Conservation (phyloP, 768 basidiomycete species). For the Tylopilus subfusipes region DNA sequence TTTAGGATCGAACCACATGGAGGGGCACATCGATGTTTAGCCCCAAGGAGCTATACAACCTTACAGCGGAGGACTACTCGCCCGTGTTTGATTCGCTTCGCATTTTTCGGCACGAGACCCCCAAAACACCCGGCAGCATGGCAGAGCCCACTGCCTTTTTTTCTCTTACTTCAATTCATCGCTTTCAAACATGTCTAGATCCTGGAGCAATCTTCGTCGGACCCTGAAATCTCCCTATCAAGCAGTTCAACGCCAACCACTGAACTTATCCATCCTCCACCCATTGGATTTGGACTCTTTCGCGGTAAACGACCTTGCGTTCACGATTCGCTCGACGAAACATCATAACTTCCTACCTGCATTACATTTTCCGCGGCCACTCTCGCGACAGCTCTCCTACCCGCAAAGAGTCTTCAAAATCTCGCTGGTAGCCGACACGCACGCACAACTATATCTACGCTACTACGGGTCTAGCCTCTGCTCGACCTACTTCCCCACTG, state of each 20-base stretch:
- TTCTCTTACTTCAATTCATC: no score
- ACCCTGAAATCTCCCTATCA: constrained; percentile 25
- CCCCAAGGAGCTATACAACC: no score
- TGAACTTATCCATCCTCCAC: constrained; percentile 8
- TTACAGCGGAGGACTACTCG: no score
- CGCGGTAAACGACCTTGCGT: constrained; percentile 14
- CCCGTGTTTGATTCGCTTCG: constrained; percentile 8
- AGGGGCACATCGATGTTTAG: no score
- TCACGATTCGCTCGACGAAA: constrained; percentile 17
- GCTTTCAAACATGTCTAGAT: constrained; percentile 23
- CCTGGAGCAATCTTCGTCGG: constrained; percentile 11
- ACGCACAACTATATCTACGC: constrained; percentile 42
- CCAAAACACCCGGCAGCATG: constrained; percentile 13
- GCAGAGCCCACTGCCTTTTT: constrained; percentile 18
- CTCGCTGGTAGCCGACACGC: constrained; percentile 38
- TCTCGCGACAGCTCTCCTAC: no score
- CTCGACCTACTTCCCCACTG: constrained; percentile 35
- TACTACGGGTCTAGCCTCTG: constrained; percentile 24
- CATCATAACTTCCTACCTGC: constrained; percentile 49
- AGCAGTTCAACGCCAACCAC: constrained; percentile 3
- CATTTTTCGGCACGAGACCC: constrained; percentile 21
- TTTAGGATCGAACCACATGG: no score
- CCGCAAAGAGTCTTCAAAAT: constrained; percentile 34
- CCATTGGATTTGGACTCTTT: constrained; percentile 7
- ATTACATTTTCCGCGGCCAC: constrained; percentile 42